Percentiles rank a stretch among this genome's conserved stretches.
Conservation (phyloP, 768 basidiomycete species). For the Baorangia bicolor region DNA sequence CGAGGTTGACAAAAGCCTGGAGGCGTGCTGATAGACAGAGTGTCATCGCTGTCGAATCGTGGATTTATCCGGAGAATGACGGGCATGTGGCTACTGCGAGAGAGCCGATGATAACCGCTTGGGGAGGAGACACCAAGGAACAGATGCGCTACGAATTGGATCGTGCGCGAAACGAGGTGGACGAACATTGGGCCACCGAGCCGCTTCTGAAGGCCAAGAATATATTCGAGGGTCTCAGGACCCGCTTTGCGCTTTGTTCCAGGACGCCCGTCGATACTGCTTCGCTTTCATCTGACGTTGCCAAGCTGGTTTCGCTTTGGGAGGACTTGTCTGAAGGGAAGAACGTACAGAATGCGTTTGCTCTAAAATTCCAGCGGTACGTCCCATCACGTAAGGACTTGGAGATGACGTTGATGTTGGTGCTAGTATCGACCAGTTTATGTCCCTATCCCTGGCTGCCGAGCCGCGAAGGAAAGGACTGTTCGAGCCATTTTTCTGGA, state of each 20-base stretch:
- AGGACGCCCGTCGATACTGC: constrained; percentile 37
- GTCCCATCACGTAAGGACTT: constrained; percentile 22
- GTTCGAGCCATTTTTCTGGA: constrained; percentile 80
- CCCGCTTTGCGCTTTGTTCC: constrained; percentile 51
- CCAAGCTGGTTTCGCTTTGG: constrained; percentile 59
- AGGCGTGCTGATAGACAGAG: constrained; percentile 64
- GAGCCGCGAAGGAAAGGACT: constrained; percentile 73
- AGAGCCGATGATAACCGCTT: constrained; percentile 56
- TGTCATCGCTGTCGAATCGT: constrained; percentile 58
- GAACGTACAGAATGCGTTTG: constrained; percentile 41
- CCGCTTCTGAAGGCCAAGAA: constrained; percentile 41
- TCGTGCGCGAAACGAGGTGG: constrained; percentile 44
- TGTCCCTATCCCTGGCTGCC: constrained; percentile 71
- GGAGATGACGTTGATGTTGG: neutral
- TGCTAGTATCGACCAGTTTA: constrained; percentile 69
- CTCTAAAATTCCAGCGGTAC: constrained; percentile 63
- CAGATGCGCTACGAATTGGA: constrained; percentile 48
- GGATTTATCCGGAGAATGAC: constrained; percentile 52
- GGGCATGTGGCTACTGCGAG: constrained; percentile 27
- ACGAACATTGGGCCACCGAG: constrained; percentile 43
- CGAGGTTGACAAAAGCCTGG: constrained; percentile 79
- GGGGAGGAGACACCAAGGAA: constrained; percentile 62
- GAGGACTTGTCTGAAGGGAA: constrained; percentile 40
- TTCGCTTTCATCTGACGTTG: constrained; percentile 46
- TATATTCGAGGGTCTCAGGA: constrained; percentile 54